A percentile compares a stretch with the other conserved stretches of the same genome.
phyloP scores from a whole-genome alignment of 2,329 filamentous ascomycete genomes.

The Macrophomina pseudophaseolina region DNA sequence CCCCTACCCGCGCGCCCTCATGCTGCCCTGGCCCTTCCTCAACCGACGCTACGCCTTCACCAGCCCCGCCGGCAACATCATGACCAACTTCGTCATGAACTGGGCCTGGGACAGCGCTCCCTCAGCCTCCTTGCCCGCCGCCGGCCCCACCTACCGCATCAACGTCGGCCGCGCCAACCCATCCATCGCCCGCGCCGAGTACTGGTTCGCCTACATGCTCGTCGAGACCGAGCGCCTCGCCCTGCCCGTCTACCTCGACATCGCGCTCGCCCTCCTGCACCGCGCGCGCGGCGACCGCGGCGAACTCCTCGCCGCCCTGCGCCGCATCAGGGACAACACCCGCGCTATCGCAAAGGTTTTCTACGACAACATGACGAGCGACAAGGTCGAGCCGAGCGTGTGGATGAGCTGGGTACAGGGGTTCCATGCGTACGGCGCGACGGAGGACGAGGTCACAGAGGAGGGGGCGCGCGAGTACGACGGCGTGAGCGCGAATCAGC shows the following conservation, averaged over 20 bases:
- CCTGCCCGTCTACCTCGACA: not conserved
- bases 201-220: not conserved
- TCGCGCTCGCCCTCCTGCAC: not conserved
- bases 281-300: not conserved
- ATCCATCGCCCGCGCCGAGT: not conserved
- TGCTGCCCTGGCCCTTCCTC: not conserved
- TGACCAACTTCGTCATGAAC: not conserved
- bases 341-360: not conserved
- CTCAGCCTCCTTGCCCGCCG: too few species aligned
- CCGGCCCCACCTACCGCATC: not conserved
- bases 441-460: slow-evolving; percentile 32
- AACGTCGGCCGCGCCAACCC: slow-evolving; percentile 7
- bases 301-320: not conserved
- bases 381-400: not conserved
- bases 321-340: not conserved
- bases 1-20: not conserved
- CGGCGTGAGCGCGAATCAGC: slow-evolving; percentile 45
- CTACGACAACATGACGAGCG: not conserved
- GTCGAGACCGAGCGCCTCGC: slow-evolving; percentile 1
- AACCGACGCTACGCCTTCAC: not conserved
- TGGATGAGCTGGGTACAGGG: slow-evolving; percentile 45
- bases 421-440: slow-evolving; percentile 44
- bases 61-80: not conserved
- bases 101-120: not conserved
- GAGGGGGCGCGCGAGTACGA: slow-evolving; percentile 39